Conservation (phyloP, 2,329 filamentous ascomycete genomes). For the Zymoseptoria pseudotritici region DNA sequence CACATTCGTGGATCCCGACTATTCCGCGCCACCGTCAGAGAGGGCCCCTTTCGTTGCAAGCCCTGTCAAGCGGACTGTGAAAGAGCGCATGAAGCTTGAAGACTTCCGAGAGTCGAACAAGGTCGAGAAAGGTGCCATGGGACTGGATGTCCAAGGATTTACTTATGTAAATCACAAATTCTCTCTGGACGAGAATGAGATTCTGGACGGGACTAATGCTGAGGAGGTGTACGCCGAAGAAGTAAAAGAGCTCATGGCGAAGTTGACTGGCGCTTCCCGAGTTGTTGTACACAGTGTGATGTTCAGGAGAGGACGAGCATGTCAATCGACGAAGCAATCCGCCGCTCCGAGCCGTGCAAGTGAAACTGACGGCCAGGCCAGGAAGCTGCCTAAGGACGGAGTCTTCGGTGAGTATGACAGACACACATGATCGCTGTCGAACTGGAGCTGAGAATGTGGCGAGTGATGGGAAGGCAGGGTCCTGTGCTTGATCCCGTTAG, state of each 20-base stretch:
- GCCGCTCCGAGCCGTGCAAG: too few species aligned
- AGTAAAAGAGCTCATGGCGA: constrained; percentile 9
- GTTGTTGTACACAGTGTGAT: constrained; percentile 7
- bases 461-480: too few species aligned
- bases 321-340: constrained; percentile 1
- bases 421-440: too few species aligned
- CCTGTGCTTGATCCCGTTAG: too few species aligned
- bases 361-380: too few species aligned
- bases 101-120: constrained; percentile 12
- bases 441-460: too few species aligned
- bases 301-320: constrained; percentile 5
- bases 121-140: constrained; percentile 6
- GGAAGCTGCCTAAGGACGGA: too few species aligned
- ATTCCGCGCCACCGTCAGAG: constrained; percentile 8
- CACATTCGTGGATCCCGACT: background rate
- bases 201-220: constrained; percentile 9
- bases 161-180: constrained; percentile 12
- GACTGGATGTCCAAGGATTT: constrained; percentile 15
- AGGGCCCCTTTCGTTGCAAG: constrained; percentile 10
- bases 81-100: constrained; percentile 9
- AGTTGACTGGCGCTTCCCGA: constrained; percentile 13
- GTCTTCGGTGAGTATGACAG: too few species aligned
- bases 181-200: constrained; percentile 3
- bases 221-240: constrained; percentile 13
- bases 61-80: constrained; percentile 9